Evolutionary conservation across 179 eudicot genomes (phyloP), one percentile per base, ranked within the genome.

Genomic region (Dionaea muscipula): DNA sequence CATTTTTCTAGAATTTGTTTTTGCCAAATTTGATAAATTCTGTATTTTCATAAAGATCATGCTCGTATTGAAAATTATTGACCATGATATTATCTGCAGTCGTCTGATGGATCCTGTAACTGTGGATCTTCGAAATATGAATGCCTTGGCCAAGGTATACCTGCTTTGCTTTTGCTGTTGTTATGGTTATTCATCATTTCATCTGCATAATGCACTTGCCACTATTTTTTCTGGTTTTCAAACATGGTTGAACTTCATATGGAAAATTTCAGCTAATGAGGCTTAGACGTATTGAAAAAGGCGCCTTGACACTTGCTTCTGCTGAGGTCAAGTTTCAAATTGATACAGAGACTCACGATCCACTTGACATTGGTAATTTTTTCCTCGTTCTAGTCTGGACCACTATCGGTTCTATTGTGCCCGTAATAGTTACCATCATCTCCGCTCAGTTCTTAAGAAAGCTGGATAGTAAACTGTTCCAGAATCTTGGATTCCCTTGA

Each of bases 301-400:
- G 98, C 46, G 98, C 98, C 48, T 58, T 91, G 57, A 91, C 98
- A 23, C 96, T 91, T 69, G 96, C 96, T 70, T 91, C 98, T 50
- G 96, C 98, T 47, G 96, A 91, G 89, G 98, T 88, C 50, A 88
- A 91, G 61, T 91, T 91, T 51, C 88, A 91, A 66, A 84, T 91
- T 66, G 98, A 88, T 73, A 87, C 98, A 11, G 94, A 91, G 68
- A 87, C 98, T 72, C 96, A 84, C 55, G 94, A 91, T 40, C 98
- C 98, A 61, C 94, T 91, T 55, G 98, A 91, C 73, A 88, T 91
- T 57, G 96, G 98, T 91, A 81, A 49, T 47, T 28, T 16, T 26
- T 39, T 18, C 59, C 53, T 13, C 24, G 24, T n/a, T n/a, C n/a
- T n/a, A n/a, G n/a, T n/a, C n/a, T n/a, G n/a, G n/a, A n/a, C n/a